Percentiles rank a stretch among this genome's conserved stretches.
phyloP scores from a whole-genome alignment of 257 asterid genomes.

The Fraxinus americana region DNA sequence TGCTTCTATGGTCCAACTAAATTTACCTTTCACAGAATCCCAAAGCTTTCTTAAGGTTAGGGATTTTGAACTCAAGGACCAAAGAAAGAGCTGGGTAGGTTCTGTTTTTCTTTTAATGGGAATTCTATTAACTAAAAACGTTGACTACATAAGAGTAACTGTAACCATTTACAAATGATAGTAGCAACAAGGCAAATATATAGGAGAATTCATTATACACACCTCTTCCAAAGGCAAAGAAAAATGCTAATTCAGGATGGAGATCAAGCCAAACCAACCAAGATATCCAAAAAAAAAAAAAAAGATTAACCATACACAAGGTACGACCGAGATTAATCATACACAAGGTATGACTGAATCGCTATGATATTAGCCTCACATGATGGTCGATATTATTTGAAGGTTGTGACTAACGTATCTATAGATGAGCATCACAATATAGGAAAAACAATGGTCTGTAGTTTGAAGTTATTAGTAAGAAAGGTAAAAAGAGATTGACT shows the following conservation, averaged over 20 bases:
- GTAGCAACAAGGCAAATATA: not conserved
- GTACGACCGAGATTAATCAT: not conserved
- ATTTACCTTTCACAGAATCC: not conserved
- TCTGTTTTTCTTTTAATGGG: not conserved
- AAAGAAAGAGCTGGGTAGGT: not conserved
- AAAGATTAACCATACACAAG: not conserved
- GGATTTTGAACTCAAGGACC: slow-evolving; percentile 1
- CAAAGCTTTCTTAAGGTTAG: not conserved
- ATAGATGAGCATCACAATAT: not conserved
- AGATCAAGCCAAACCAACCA: not conserved
- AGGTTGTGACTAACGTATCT: not conserved
- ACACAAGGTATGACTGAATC: not conserved
- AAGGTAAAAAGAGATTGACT: slow-evolving; percentile 12
- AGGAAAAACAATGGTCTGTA: not conserved
- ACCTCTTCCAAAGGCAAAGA: not conserved
- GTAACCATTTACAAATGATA: not conserved
- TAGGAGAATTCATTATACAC: not conserved
- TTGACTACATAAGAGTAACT: not conserved
- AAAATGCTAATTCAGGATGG: not conserved
- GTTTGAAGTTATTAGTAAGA: not conserved
- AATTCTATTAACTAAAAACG: not conserved
- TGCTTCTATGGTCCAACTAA: not conserved
- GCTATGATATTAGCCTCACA: not conserved
- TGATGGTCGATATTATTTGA: not conserved
- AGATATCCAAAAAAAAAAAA: not conserved